Base-by-base conservation (phyloP, 1,284 basidiomycete species). In the Cutaneotrichosporon arboriforme region DNA sequence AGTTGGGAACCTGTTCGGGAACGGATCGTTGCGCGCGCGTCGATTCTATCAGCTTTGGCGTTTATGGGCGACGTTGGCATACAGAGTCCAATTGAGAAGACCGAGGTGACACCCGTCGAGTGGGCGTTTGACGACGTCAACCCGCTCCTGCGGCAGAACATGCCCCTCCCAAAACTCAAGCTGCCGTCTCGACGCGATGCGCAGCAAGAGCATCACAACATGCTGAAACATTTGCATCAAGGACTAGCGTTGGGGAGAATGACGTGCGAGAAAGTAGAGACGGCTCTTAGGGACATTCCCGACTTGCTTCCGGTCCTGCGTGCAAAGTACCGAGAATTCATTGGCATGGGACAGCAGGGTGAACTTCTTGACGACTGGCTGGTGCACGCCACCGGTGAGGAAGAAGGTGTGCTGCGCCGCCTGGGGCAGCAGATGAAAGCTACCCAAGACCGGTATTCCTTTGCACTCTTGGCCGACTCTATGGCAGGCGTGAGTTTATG, bases 141-240 rank as follows among this genome's bases (percentile, higher is more conserved):
- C 2, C 82, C 87, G 7, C 79, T 81, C 44, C 77, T 92, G 0
- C 83, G 84, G 22, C 85, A 84, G 36, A 83, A 81, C 56, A 84
- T 88, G 67, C 90, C 90, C 0, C 81, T 88, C 8, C 81, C 84
- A 14, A 74, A 83, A 3, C 75, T 87, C 15, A 69, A 78, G 4
- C 65, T 86, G 0, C 83, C 83, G n/a, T n/a, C n/a, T n/a, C 20
- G 17, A 22, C 3, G 38, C 46, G 12, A 31, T 31, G 26, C 26
- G 26, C 26, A n/a, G n/a, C n/a, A n/a, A n/a, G n/a, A n/a, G n/a
- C n/a, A n/a, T n/a, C n/a, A n/a, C n/a, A n/a, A n/a, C n/a, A n/a
- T n/a, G n/a, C n/a, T n/a, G n/a, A n/a, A n/a, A n/a, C n/a, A n/a
- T n/a, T n/a, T n/a, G n/a, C n/a, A n/a, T n/a, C n/a, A n/a, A n/a